phyloP scores from a whole-genome alignment of 805 yeast genomes.

The Suhomyces sp. region DNA sequence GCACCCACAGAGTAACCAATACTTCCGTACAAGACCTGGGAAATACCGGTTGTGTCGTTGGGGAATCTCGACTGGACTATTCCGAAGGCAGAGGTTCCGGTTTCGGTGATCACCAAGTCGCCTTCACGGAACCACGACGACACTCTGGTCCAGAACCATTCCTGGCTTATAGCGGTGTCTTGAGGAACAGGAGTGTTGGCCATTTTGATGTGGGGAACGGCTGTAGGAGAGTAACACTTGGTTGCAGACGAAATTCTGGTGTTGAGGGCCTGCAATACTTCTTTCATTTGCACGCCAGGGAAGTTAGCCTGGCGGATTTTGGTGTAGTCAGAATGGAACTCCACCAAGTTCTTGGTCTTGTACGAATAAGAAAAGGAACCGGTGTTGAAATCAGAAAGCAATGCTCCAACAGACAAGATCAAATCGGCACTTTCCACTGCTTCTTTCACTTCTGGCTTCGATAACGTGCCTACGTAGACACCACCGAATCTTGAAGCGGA shows the following conservation, averaged over 20 bases:
- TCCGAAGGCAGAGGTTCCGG: slow-evolving; percentile 77
- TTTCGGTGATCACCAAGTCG: slow-evolving; percentile 66
- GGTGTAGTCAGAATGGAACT: slow-evolving; percentile 75
- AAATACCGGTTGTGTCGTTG: slow-evolving; percentile 56
- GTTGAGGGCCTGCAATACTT: slow-evolving; percentile 33
- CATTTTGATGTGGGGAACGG: slow-evolving; percentile 53
- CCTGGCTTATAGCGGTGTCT: slow-evolving; percentile 45
- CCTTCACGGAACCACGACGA: slow-evolving; percentile 63
- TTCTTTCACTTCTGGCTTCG: slow-evolving; percentile 67
- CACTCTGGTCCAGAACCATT: slow-evolving; percentile 66
- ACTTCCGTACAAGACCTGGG: slow-evolving; percentile 76
- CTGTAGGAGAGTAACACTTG: slow-evolving; percentile 46
- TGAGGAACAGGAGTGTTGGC: slow-evolving; percentile 42
- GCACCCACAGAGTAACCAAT: slow-evolving; percentile 72
- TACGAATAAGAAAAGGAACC: slow-evolving; percentile 80
- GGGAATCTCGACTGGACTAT: slow-evolving; percentile 66
- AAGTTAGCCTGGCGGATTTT: slow-evolving; percentile 67
- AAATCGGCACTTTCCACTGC: slow-evolving; percentile 74
- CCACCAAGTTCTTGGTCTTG: slow-evolving; percentile 71
- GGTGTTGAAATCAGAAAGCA: slow-evolving; percentile 85
- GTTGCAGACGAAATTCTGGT: slow-evolving; percentile 34
- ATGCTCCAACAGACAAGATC: slow-evolving; percentile 75
- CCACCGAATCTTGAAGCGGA: slow-evolving; percentile 74
- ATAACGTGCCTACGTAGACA: slow-evolving; percentile 80
- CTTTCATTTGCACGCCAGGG: slow-evolving; percentile 72